Base-by-base conservation (phyloP, 1,139 yeast genomes). In the Blastobotrys capitulatus region DNA sequence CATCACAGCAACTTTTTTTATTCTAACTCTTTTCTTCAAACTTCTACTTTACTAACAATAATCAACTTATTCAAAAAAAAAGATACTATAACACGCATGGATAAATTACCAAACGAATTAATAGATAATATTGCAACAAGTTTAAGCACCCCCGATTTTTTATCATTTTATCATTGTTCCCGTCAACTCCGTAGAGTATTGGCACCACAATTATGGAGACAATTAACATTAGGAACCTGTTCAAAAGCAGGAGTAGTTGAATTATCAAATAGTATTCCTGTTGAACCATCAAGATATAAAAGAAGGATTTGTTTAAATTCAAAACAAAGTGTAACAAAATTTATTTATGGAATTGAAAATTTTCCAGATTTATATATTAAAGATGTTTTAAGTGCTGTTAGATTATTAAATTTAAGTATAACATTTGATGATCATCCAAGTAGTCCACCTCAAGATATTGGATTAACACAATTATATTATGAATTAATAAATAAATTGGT, bases 141-240 rank as follows among this genome's bases (percentile, higher is more conserved):
- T 12, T 36, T 44, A 5, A 3, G 13, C 22, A 26, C 37, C 10
- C 16, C 38, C 4, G 47, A 44, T 18, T 37, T 44, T 27, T 25
- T 44, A 13, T 25, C 47, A 18, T 32, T 44, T 5, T 44, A 44
- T 41, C 15, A n/a, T 15, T n/a, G 29, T 10, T 16, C 16, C 18
- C 22, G 41, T 29, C 41, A 44, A 15, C 18, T 44, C n/a, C 35
- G 47, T 2, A 12, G 36, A 20, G n/a, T 29, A 2, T 27, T 44
- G 19, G 37, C 47, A 16, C 42, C 47, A 35, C 47, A 26, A 18
- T 29, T 44, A 18, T 44, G 47, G 47, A 29, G 47, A n/a, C 47
- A 44, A 20, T n/a, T 44, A 15, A 36, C 47, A 13, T 10, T 44
- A 19, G 47, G 47, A 3, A 26, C 47, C 2, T 37, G 47, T 27